These are phyloP conservation scores for Vanrija pseudolonga DNA, from an alignment of 1,284 basidiomycete genomes.

Conservation along the genomic window DNA sequence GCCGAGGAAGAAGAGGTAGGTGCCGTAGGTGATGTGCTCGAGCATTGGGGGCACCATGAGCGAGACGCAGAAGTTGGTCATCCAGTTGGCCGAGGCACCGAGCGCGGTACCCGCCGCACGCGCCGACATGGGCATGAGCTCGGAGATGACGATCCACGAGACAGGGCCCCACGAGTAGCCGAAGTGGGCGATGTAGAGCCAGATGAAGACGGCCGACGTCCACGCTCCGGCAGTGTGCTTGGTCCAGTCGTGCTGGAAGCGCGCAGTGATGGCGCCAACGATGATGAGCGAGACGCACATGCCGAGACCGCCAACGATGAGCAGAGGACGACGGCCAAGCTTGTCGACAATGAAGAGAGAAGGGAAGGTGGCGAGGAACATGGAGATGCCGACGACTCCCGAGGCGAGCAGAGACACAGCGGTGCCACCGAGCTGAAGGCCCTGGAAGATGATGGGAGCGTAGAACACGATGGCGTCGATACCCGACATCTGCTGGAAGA, in stretches of 20 bases:
- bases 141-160: conserved; percentile 23
- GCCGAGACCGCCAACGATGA: conserved; percentile 22
- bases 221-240: conserved; percentile 11
- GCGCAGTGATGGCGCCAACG: conserved; percentile 20
- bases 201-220: conserved; percentile 21
- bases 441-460: conserved; percentile 20
- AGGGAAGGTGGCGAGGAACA: conserved; percentile 38
- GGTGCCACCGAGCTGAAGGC: conserved; percentile 23
- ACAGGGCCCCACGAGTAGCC: conserved; percentile 18
- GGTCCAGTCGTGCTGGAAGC: conserved; percentile 9
- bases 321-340: conserved; percentile 24
- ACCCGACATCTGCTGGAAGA: conserved; percentile 43
- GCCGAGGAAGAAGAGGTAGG: conserved; percentile 23
- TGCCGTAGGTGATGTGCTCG: conserved; percentile 15
- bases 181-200: conserved; percentile 22
- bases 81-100: conserved; percentile 23
- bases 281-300: conserved; percentile 25
- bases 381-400: conserved; percentile 41
- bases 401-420: conserved; percentile 40
- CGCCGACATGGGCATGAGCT: conserved; percentile 20
- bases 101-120: conserved; percentile 19
- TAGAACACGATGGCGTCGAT: conserved; percentile 29
- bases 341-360: conserved; percentile 31
- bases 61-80: conserved; percentile 22
- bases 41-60: conserved; percentile 20